Evolutionary conservation across 2,329 filamentous ascomycete genomes (phyloP).

Genomic region (Trichoderma harzianum): DNA sequence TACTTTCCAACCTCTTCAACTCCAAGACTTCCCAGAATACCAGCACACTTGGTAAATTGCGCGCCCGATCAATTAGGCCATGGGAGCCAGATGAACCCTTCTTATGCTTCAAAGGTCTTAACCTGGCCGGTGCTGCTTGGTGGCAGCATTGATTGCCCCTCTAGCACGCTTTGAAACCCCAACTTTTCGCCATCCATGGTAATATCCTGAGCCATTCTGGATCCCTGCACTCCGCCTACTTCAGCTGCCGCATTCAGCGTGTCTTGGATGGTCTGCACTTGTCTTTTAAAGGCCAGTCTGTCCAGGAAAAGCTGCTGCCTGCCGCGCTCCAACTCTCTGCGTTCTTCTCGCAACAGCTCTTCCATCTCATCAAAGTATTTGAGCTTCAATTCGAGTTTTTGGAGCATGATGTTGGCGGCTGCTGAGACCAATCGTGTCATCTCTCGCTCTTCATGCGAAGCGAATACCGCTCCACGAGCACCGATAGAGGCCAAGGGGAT

Average conservation of each 20-base stretch:
- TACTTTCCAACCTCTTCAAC: conserved; percentile 6
- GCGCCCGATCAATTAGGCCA: background rate
- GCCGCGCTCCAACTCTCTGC: conserved; percentile 85
- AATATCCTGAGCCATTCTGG: conserved; percentile 46
- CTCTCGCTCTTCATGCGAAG: conserved; percentile 94
- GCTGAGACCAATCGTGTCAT: conserved; percentile 92
- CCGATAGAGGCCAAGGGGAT: conserved; percentile 84
- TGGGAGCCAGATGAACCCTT: background rate
- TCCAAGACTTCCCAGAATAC: background rate
- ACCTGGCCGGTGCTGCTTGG: conserved; percentile 53
- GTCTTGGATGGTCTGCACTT: conserved; percentile 79
- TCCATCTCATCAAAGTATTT: conserved; percentile 97
- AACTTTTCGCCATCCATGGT: conserved; percentile 50
- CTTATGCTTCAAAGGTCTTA: conserved; percentile 56
- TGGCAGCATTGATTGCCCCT: conserved; percentile 48
- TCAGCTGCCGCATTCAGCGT: conserved; percentile 57
- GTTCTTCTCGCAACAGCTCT: conserved; percentile 83
- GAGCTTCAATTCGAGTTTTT: conserved; percentile 94
- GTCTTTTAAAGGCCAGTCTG: conserved; percentile 81
- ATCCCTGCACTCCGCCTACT: conserved; percentile 48
- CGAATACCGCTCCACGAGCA: conserved; percentile 79
- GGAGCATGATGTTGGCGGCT: conserved; percentile 87
- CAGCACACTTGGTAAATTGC: background rate
- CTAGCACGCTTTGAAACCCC: conserved; percentile 48
- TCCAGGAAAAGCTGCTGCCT: conserved; percentile 93